phyloP scores from a whole-genome alignment of 2,329 filamentous ascomycete species.

The Orbilia ellipsospora region DNA sequence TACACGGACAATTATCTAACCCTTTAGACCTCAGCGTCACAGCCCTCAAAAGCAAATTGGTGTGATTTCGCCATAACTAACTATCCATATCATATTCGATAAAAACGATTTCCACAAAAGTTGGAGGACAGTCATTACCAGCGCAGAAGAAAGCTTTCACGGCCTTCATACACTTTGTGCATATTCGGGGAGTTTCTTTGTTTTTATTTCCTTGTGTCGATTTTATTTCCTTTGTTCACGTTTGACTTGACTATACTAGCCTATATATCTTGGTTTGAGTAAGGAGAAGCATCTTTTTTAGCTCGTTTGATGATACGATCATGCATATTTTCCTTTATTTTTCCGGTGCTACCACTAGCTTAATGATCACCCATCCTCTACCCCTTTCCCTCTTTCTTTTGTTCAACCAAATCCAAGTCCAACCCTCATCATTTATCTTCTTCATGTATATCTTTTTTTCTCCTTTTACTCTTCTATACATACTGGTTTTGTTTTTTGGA shows the following conservation, averaged over 20 bases:
- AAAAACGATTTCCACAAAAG: conserved; percentile 5
- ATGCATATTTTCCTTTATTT: conserved; percentile 9
- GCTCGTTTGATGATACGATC: conserved; percentile 42
- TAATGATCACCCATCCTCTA: conserved; percentile 19
- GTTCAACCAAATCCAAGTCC: neutral
- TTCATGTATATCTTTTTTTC: conserved; percentile 8
- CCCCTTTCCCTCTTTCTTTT: conserved; percentile 18
- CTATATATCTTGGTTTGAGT: conserved; percentile 6
- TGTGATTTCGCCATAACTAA: no score
- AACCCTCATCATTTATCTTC: conserved; percentile 5
- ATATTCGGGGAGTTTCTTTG: conserved; percentile 36
- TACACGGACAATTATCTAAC: no score
- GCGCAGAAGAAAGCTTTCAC: conserved; percentile 21
- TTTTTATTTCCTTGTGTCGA: conserved; percentile 24
- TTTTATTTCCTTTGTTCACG: conserved; percentile 10
- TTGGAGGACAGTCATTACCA: conserved; percentile 30
- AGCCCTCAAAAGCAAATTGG: no score
- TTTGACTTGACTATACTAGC: conserved; percentile 26
- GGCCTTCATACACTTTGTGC: conserved; percentile 19
- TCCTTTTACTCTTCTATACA: conserved; percentile 19
- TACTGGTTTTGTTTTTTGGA: conserved; percentile 23
- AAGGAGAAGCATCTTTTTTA: conserved; percentile 5
- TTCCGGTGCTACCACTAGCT: conserved; percentile 14
- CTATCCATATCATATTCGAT: neutral
- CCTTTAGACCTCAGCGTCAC: no score